Evolutionary conservation across 2,329 filamentous ascomycete species (phyloP).

Genomic region (Pestalotiopsis sp.): DNA sequence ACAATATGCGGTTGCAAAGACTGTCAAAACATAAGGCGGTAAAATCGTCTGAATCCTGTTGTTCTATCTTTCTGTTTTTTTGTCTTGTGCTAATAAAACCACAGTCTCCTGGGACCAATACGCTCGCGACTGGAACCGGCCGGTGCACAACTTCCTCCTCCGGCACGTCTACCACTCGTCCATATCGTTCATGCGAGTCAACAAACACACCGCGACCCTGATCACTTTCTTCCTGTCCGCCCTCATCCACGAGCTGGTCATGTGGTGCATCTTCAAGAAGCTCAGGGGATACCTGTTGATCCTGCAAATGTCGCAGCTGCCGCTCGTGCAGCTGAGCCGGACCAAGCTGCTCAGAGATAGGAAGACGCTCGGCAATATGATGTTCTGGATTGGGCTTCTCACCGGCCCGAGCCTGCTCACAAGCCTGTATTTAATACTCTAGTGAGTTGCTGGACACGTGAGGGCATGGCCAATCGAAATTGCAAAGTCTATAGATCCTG

Average conservation of each 20-base stretch:
- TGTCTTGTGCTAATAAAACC: background rate
- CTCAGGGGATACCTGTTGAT: slow-evolving; percentile 72
- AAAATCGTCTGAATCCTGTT: too few relatives aligned
- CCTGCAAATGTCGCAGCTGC: slow-evolving; percentile 75
- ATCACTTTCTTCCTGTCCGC: slow-evolving; percentile 76
- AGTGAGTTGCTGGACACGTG: background rate
- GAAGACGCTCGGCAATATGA: slow-evolving; percentile 68
- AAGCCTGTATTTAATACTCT: slow-evolving; percentile 62
- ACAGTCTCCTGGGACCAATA: slow-evolving; percentile 72
- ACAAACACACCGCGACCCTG: slow-evolving; percentile 71
- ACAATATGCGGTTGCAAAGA: background rate
- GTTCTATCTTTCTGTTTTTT: too few relatives aligned
- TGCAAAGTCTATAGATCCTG: background rate
- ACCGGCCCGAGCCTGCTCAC: slow-evolving; percentile 71
- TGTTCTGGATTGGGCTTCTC: slow-evolving; percentile 81
- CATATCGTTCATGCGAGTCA: slow-evolving; percentile 72
- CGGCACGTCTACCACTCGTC: slow-evolving; percentile 79
- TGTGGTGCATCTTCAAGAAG: slow-evolving; percentile 81
- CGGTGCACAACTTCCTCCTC: slow-evolving; percentile 76
- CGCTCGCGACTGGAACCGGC: slow-evolving; percentile 78
- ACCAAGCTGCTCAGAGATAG: slow-evolving; percentile 66
- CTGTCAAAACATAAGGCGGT: too few relatives aligned
- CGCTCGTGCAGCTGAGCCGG: slow-evolving; percentile 67
- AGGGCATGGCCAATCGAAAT: background rate
- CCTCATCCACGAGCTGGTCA: slow-evolving; percentile 73